Base-by-base conservation (phyloP, 306 rosid species). In the Prinsepia uniflora region DNA sequence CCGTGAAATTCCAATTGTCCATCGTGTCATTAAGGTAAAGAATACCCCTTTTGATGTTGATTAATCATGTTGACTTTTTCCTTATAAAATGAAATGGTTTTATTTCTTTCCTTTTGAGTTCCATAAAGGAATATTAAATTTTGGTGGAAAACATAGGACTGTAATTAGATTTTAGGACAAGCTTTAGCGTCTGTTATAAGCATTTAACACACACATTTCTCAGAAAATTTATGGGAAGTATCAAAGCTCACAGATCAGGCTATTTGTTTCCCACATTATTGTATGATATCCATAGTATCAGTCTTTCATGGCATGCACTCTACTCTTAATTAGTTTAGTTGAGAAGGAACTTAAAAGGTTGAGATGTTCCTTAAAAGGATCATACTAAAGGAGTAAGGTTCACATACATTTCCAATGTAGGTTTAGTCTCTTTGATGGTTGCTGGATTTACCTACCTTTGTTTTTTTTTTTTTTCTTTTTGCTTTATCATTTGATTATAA, bases 1-100 rank as follows among this genome's bases (percentile, higher is more conserved):
- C 39, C 98, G 96, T 30, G 98, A 92, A 82, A 92, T 92, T 84
- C 98, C 98, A 40, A 92, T 92, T 58, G 98, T 92, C 54, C 98
- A 92, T 80, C 98, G 96, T 48, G 96, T 92, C 63, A 90, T 92
- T 34, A 89, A 85, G 98, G 98, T 90, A 82, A 81, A 22, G 0
- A 20, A 20, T 69, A 64, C 63, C 40, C 14, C 46, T 42, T 55
- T 62, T 62, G 36, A 36, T 44, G 8, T 69, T 39, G 50, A 22
- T 54, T 19, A 20, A 54, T 69, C 22, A 42, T 18, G 34, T 20
- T 70, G 42, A 45, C 17, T 43, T 20, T 13, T 48, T 0, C 30
- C 9, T 44, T 44, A 17, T 55, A 52, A 43, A 56, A 15, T 44
- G 24, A 43, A 55, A 56, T 49, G 74, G 30, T 24, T 43, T 12